Conservation (phyloP, 2,329 filamentous ascomycete species). For the Dactylellina haptotyla region DNA sequence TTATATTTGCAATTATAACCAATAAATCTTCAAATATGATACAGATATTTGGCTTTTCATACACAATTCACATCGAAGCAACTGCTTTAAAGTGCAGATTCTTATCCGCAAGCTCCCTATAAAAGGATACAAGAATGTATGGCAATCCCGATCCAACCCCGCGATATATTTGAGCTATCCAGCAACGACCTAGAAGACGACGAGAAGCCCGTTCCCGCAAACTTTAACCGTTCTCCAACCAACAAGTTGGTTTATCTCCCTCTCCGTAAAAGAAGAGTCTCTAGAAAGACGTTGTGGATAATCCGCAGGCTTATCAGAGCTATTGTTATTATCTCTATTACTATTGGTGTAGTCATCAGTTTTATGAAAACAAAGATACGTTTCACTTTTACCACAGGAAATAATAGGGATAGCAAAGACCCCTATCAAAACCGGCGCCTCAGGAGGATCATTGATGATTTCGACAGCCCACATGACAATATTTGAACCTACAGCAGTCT, state of each 20-base stretch:
- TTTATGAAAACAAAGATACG: slow-evolving; percentile 13
- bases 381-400: no score
- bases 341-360: slow-evolving; percentile 24
- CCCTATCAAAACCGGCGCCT: slow-evolving; percentile 14
- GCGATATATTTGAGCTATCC: neutral
- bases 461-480: slow-evolving; percentile 16
- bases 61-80: neutral
- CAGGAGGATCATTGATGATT: slow-evolving; percentile 32
- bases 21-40: no score
- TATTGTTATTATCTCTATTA: slow-evolving; percentile 20
- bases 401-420: slow-evolving; percentile 15
- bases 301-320: slow-evolving; percentile 4
- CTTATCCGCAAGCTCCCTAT: slow-evolving; percentile 26
- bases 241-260: slow-evolving; percentile 18
- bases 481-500: slow-evolving; percentile 1
- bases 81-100: slow-evolving; percentile 26
- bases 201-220: slow-evolving; percentile 26
- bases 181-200: slow-evolving; percentile 2
- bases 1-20: no score
- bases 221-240: slow-evolving; percentile 17
- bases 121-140: slow-evolving; percentile 8
- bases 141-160: slow-evolving; percentile 3
- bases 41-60: no score
- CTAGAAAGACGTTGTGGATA: slow-evolving; percentile 32
- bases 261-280: slow-evolving; percentile 22